These are phyloP conservation scores for Aspergillus jensenii DNA, from an alignment of 2,329 filamentous ascomycete genomes.

Conservation along the genomic window DNA sequence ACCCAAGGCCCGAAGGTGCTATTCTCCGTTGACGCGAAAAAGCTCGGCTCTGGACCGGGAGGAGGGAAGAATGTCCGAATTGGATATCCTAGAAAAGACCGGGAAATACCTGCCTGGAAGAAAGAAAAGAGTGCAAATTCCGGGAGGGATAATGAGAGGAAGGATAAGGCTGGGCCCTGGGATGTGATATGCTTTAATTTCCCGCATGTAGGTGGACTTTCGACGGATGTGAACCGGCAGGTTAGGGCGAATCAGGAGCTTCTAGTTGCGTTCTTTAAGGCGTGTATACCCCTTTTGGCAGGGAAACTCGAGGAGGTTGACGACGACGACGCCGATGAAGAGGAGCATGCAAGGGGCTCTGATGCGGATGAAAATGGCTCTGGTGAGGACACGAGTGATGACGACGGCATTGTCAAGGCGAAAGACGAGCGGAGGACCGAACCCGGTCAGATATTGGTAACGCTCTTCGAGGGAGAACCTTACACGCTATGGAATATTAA, in stretches of 20 bases:
- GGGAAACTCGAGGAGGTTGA: conserved; percentile 20
- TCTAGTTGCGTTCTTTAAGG: conserved; percentile 50
- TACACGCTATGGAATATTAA: conserved; percentile 95
- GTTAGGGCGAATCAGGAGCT: conserved; percentile 81
- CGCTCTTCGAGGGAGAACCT: conserved; percentile 88
- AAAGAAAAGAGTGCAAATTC: not conserved
- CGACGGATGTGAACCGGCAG: conserved; percentile 90
- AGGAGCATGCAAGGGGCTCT: conserved; percentile 25
- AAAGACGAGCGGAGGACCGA: conserved; percentile 24
- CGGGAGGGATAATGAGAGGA: not conserved
- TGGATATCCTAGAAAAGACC: conserved; percentile 33
- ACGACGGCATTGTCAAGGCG: not conserved
- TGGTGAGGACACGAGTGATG: conserved; percentile 12
- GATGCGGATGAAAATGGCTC: conserved; percentile 22
- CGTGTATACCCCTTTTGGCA: conserved; percentile 43
- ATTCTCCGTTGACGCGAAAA: conserved; percentile 46
- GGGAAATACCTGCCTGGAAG: conserved; percentile 31
- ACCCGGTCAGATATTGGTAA: conserved; percentile 68
- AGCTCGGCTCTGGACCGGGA: conserved; percentile 37
- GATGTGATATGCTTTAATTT: conserved; percentile 93
- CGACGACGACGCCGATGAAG: conserved; percentile 17
- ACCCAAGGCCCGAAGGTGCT: conserved; percentile 30
- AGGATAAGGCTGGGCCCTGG: conserved; percentile 50
- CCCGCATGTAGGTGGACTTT: conserved; percentile 89
- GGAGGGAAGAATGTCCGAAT: conserved; percentile 47